phyloP scores from a whole-genome alignment of 257 asterid genomes.

The Haberlea rhodopensis region DNA sequence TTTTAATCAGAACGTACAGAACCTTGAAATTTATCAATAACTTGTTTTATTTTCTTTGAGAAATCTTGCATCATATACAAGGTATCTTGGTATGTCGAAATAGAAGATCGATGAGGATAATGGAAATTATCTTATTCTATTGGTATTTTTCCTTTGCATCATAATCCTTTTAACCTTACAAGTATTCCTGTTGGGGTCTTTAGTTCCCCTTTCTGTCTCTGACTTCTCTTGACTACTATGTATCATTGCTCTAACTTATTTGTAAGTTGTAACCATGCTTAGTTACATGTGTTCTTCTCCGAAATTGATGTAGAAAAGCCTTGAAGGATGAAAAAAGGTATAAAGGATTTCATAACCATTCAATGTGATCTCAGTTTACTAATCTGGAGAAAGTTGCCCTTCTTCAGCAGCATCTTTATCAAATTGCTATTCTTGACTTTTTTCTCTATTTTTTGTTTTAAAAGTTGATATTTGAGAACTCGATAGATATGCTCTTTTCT shows the following conservation, averaged over 20 bases:
- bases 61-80: neutral
- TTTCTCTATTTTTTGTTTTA: neutral
- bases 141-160: no score
- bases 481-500: neutral
- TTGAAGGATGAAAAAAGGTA: neutral
- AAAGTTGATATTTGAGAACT: conserved; percentile 5
- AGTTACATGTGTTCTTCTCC: neutral
- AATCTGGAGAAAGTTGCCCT: neutral
- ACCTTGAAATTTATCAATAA: neutral
- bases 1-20: neutral
- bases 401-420: neutral
- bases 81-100: no score
- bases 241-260: no score
- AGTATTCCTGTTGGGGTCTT: no score
- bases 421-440: neutral
- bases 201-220: neutral
- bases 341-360: neutral
- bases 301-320: conserved; percentile 4
- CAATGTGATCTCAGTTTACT: conserved; percentile 2
- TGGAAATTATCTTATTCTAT: no score
- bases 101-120: no score
- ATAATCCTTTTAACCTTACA: no score
- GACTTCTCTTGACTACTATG: conserved; percentile 2
- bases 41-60: neutral
- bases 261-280: no score